phyloP scores from a whole-genome alignment of 805 yeast species.

The Wickerhamiella shivajii region DNA sequence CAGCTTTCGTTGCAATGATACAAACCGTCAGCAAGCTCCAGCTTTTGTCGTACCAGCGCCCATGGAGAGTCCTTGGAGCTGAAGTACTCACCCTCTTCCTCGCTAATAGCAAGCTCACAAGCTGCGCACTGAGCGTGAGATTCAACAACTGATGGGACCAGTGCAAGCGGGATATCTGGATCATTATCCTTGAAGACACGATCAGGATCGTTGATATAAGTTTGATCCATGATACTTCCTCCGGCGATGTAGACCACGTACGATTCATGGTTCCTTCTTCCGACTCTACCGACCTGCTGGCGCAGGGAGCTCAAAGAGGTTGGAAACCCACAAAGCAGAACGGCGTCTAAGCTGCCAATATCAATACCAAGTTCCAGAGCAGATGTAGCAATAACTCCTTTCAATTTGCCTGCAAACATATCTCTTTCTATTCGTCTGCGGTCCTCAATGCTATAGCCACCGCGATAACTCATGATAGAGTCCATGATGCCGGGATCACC shows the following conservation, averaged over 20 bases:
- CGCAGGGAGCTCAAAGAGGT: slow-evolving; percentile 71
- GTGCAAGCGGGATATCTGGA: slow-evolving; percentile 45
- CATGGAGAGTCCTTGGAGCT: slow-evolving; percentile 20
- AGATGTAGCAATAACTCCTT: slow-evolving; percentile 86
- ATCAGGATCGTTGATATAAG: slow-evolving; percentile 57
- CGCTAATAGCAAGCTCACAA: slow-evolving; percentile 56
- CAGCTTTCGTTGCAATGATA: slow-evolving; percentile 44
- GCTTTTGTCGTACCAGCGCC: slow-evolving; percentile 2
- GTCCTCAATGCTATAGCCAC: slow-evolving; percentile 82
- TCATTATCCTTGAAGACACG: slow-evolving; percentile 39
- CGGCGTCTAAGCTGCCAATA: slow-evolving; percentile 85
- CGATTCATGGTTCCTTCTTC: slow-evolving; percentile 70
- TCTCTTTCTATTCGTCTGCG: slow-evolving; percentile 76
- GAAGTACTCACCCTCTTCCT: slow-evolving; percentile 45
- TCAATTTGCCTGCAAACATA: slow-evolving; percentile 75
- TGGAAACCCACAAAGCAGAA: slow-evolving; percentile 87
- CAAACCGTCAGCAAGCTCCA: slow-evolving; percentile 26
- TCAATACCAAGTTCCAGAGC: slow-evolving; percentile 94
- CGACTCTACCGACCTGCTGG: slow-evolving; percentile 96
- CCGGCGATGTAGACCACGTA: slow-evolving; percentile 75
- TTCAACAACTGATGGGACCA: slow-evolving; percentile 46
- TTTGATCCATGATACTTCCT: slow-evolving; percentile 67
- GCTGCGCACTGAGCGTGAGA: slow-evolving; percentile 93
- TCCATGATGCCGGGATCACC: slow-evolving; percentile 31
- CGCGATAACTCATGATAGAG: slow-evolving; percentile 82